Evolutionary conservation across 2,329 filamentous ascomycete genomes (phyloP).

Genomic region (Aulographum hederae): DNA sequence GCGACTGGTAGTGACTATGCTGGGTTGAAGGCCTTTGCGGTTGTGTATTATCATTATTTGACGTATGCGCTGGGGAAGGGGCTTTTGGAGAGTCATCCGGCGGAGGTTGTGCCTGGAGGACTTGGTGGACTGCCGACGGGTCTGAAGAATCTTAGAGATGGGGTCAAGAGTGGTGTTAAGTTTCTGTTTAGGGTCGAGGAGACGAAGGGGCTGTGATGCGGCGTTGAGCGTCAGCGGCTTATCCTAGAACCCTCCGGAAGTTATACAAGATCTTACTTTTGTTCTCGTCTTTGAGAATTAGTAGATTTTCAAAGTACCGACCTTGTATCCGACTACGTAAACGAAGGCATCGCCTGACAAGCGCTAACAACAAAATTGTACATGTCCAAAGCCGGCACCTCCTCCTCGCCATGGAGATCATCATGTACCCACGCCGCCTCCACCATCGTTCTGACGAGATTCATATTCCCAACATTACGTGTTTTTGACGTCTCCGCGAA

Average conservation of each 20-base stretch:
- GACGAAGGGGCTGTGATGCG: too few relatives aligned
- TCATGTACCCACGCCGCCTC: conserved; percentile 8
- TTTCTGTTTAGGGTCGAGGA: conserved; percentile 14
- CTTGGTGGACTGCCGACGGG: conserved; percentile 11
- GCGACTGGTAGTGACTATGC: too few relatives aligned
- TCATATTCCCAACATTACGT: conserved; percentile 6
- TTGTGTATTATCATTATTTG: conserved; percentile 13
- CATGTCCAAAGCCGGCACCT: too few relatives aligned
- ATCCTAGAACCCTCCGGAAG: too few relatives aligned
- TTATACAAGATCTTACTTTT: too few relatives aligned
- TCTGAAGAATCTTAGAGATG: conserved; percentile 12
- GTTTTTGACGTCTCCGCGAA: conserved; percentile 6
- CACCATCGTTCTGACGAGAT: conserved; percentile 5
- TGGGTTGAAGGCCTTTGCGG: too few relatives aligned
- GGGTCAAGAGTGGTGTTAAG: conserved; percentile 14
- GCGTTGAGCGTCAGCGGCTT: too few relatives aligned
- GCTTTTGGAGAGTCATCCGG: conserved; percentile 16
- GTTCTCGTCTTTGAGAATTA: too few relatives aligned
- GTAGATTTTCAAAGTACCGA: too few relatives aligned
- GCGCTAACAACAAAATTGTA: too few relatives aligned
- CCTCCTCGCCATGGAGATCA: conserved; percentile 7
- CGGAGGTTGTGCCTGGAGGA: conserved; percentile 13
- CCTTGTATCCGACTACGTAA: too few relatives aligned
- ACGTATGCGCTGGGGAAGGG: conserved; percentile 15
- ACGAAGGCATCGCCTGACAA: too few relatives aligned